A percentile compares a stretch with the other conserved stretches of the same genome.
Conservation (phyloP, 208 protist species). For the Leishmania major region DNA sequence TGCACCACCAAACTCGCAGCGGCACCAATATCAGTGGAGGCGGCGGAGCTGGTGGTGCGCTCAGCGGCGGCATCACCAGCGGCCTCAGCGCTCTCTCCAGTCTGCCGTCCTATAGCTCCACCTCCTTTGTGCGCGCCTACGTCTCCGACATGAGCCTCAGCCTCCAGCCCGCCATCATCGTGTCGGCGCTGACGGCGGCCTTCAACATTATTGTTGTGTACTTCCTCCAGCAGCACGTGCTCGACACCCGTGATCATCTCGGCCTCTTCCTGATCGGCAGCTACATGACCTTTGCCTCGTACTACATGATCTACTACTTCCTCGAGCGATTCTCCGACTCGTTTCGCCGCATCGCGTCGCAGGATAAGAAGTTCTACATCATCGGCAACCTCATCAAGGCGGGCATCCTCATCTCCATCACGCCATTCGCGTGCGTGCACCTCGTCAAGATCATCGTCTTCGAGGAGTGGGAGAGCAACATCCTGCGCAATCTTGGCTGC, state of each 20-base stretch:
- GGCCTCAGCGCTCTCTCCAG: conserved; percentile 31
- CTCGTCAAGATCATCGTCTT: conserved; percentile 84
- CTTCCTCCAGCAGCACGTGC: conserved; percentile 86
- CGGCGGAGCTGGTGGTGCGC: conserved; percentile 4
- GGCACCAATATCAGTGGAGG: conserved; percentile 2
- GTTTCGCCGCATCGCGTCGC: conserved; percentile 79
- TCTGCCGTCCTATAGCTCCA: conserved; percentile 76
- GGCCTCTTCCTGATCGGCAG: conserved; percentile 87
- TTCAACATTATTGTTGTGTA: conserved; percentile 74
- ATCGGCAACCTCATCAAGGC: conserved; percentile 92
- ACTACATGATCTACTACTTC: conserved; percentile 92
- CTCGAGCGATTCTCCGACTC: conserved; percentile 74
- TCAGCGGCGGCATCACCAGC: conserved; percentile 10
- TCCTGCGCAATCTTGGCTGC: conserved; percentile 90
- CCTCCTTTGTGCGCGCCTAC: conserved; percentile 86
- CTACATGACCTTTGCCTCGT: conserved; percentile 86
- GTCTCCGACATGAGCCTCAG: conserved; percentile 76
- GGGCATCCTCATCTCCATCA: conserved; percentile 88
- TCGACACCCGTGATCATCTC: conserved; percentile 85
- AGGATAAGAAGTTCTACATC: conserved; percentile 94
- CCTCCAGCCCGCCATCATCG: conserved; percentile 68
- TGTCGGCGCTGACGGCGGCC: conserved; percentile 60
- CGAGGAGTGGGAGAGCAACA: conserved; percentile 86
- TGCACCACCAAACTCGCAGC: not conserved
- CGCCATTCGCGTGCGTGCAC: conserved; percentile 81